Conservation (phyloP, 192 early-diverging fungal genomes). For the Umbelopsis sp. region DNA sequence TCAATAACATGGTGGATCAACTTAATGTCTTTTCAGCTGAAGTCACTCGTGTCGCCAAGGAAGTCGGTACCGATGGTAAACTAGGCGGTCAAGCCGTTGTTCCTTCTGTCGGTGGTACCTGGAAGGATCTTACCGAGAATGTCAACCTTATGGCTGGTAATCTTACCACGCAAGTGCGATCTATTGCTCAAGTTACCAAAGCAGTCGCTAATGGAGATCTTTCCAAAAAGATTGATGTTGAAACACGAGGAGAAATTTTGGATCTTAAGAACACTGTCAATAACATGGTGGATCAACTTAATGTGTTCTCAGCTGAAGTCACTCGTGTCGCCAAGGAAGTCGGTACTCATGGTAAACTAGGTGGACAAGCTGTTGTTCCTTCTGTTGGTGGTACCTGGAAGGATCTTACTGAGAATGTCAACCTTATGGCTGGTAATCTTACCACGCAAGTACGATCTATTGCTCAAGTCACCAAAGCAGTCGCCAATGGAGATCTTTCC, state of each 20-base stretch:
- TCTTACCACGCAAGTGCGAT: constrained; percentile 53
- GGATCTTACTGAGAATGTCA: constrained; percentile 73
- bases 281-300: constrained; percentile 59
- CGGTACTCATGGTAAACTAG: constrained; percentile 74
- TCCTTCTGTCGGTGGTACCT: constrained; percentile 46
- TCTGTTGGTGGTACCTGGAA: constrained; percentile 79
- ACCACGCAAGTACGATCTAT: constrained; percentile 72
- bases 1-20: constrained; percentile 74
- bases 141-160: constrained; percentile 63
- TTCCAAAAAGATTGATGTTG: constrained; percentile 48
- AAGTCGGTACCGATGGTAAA: constrained; percentile 51
- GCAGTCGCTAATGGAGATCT: constrained; percentile 57
- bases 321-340: constrained; percentile 67
- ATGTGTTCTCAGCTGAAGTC: constrained; percentile 64
- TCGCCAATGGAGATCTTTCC: constrained; percentile 58
- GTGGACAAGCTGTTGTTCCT: constrained; percentile 72
- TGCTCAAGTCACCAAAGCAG: constrained; percentile 62
- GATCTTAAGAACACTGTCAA: constrained; percentile 66
- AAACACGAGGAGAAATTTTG: constrained; percentile 53
- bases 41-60: constrained; percentile 31
- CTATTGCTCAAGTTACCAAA: constrained; percentile 52
- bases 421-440: constrained; percentile 63
- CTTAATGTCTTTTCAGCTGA: constrained; percentile 47
- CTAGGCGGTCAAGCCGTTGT: constrained; percentile 50
- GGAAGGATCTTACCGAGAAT: constrained; percentile 60